These are phyloP conservation scores for Venturiaceae sp. DNA, from an alignment of 2,329 filamentous ascomycete genomes.

Conservation along the genomic window DNA sequence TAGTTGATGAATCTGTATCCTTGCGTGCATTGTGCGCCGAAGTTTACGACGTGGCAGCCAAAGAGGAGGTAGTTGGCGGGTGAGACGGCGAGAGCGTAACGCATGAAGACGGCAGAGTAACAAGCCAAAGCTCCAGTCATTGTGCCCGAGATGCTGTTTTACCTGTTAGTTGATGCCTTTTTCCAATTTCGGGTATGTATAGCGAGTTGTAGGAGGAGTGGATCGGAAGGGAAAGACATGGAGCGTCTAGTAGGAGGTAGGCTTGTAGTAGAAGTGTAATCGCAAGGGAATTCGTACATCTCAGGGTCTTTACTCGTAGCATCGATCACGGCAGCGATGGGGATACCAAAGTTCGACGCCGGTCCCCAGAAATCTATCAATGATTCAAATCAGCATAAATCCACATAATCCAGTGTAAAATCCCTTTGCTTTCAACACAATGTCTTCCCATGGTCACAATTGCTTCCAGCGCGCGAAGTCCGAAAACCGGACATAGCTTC, in stretches of 20 bases:
- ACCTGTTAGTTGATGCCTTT: neutral
- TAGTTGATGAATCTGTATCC: slow-evolving; percentile 53
- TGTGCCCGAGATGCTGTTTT: slow-evolving; percentile 49
- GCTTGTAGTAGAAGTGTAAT: neutral
- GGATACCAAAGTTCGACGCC: slow-evolving; percentile 44
- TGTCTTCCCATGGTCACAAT: slow-evolving; percentile 1
- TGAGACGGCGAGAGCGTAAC: slow-evolving; percentile 53
- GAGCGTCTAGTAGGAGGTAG: neutral
- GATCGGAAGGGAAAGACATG: neutral
- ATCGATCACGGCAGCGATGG: slow-evolving; percentile 43
- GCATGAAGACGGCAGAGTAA: slow-evolving; percentile 58
- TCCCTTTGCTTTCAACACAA: neutral
- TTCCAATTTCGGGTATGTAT: neutral
- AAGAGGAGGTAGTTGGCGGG: slow-evolving; percentile 60
- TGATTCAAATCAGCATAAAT: slow-evolving; percentile 1
- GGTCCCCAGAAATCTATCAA: slow-evolving; percentile 41
- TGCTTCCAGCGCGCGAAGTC: neutral
- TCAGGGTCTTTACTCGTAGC: slow-evolving; percentile 42
- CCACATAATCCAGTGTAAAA: neutral
- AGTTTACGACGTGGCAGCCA: slow-evolving; percentile 58
- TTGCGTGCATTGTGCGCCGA: slow-evolving; percentile 49
- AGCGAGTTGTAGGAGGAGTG: neutral
- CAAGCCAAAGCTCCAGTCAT: slow-evolving; percentile 53
- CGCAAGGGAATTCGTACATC: slow-evolving; percentile 26
- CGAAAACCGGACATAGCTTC: neutral